Evolutionary conservation across 768 basidiomycete genomes (phyloP).

Genomic region (Termitomyces sp.): DNA sequence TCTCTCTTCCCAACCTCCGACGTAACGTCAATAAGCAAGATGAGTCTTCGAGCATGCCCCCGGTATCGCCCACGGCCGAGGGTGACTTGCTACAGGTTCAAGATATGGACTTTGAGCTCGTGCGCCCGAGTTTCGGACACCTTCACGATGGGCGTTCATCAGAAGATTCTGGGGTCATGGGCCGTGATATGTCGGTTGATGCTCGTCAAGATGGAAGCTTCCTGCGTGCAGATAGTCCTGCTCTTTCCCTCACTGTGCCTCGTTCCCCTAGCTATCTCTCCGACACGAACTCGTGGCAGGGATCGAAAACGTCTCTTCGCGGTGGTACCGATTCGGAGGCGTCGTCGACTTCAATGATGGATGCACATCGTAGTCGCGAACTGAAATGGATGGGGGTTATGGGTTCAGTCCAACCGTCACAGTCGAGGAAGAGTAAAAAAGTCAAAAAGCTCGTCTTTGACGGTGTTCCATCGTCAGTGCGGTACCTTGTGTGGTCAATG

Average conservation of each 20-base stretch:
- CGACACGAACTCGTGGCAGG: slow-evolving; percentile 7
- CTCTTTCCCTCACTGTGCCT: slow-evolving; percentile 29
- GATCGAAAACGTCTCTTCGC: slow-evolving; percentile 1
- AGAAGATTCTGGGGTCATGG: slow-evolving; percentile 48
- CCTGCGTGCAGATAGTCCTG: slow-evolving; percentile 38
- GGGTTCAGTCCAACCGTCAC: slow-evolving; percentile 49
- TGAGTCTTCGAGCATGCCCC: slow-evolving; percentile 23
- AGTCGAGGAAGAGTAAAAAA: slow-evolving; percentile 78
- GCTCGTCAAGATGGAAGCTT: slow-evolving; percentile 21
- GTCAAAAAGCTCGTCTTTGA: slow-evolving; percentile 69
- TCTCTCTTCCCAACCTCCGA: slow-evolving; percentile 66
- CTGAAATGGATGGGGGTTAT: slow-evolving; percentile 71
- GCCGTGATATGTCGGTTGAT: slow-evolving; percentile 32
- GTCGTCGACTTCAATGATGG: slow-evolving; percentile 39
- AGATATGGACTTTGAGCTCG: slow-evolving; percentile 80
- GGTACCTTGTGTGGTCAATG: slow-evolving; percentile 83
- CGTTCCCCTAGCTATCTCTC: slow-evolving; percentile 18
- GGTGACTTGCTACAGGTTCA: slow-evolving; percentile 68
- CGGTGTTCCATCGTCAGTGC: slow-evolving; percentile 79
- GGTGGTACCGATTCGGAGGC: slow-evolving; percentile 28
- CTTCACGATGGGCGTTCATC: slow-evolving; percentile 39
- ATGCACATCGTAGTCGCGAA: slow-evolving; percentile 75
- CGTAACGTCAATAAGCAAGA: slow-evolving; percentile 37
- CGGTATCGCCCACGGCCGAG: slow-evolving; percentile 23
- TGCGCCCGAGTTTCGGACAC: slow-evolving; percentile 54